Base-by-base conservation (phyloP, 371 early-diverging fungal genomes). In the Fennellomyces sp. region DNA sequence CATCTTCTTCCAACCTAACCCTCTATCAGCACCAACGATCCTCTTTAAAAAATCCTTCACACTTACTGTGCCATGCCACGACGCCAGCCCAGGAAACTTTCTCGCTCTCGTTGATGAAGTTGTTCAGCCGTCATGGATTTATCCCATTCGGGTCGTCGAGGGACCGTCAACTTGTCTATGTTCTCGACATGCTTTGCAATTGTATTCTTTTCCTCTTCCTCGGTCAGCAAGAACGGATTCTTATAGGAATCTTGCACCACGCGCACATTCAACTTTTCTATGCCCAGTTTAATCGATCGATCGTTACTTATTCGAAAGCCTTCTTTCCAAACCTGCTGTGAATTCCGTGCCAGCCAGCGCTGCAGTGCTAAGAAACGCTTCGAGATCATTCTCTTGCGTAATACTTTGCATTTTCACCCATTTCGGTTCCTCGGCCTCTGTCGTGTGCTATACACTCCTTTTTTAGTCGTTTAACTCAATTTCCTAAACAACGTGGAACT, bases 331-430 rank as follows among this genome's bases (percentile, higher is more conserved):
- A 85, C 91, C 93, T 52, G 98, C 97, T 12, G 96, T 93, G 69
- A 98, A 98, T 61, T 96, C 95, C 23, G 95, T 95, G 42, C 92
- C 98, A 5, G 96, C 96, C 60, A 97, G 82, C 58, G 92, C 88
- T 5, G 99, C 99, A n/a, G 95, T 94, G 64, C 84, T 88, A 64
- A 98, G 80, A 71, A 98, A 97, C 27, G 93, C 96, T 47, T 97
- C 97, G 7, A 98, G 81, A 82, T 98, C 97, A 47, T 94, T 91
- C 70, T 98, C 95, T 68, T 97, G 92, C 17, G 98, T 97, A 61
- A 98, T 91, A 60, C 97, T 96, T 74, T 94, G 93, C 82, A 97
- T 88, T 60, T 90, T 89, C 25, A 86, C 85, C 94, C 94, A 93
- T 39, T 85, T 85, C 5, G 91, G 86, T 70, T 95, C 94, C 51